Evolutionary conservation across 305 asterid genomes (phyloP), one percentile per base, ranked within the genome.

Genomic region (Fraxinus ornus): DNA sequence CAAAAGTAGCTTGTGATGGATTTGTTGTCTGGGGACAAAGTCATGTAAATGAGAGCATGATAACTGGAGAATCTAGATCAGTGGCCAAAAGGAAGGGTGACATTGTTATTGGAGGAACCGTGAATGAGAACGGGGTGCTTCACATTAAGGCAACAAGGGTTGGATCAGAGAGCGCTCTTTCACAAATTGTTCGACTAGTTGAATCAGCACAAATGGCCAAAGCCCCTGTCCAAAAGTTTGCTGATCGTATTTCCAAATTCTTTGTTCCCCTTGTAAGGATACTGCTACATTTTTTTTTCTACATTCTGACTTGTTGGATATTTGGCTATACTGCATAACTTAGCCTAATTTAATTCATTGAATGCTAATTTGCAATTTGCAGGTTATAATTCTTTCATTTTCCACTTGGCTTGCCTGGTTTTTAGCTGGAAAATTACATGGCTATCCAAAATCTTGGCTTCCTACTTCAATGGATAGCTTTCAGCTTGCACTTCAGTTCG

Each of bases 121-220:
- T 92, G 13, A 92, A 89, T 76, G 77, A 76, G 6, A 91, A 91
- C 0, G 96, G 96, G 3, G 85, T 86, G 44, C 74, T 92, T 9
- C 93, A 88, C 15, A 57, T 90, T 26, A 84, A 82, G 88, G 92
- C 91, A 5, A 90, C 91, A 0, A 87, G 76, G 79, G 90, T 92
- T 33, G 94, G 94, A 44, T 87, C 92, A 8, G 92, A 89, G 83
- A 91, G 86, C 33, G 91, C 94, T 17, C 87, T 92, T 5, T 77
- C 94, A 0, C 93, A 89, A 74, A 92, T 92, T 33, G 90, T 92
- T 78, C 82, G 87, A 7, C 88, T 92, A 0, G 92, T 92, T n/a
- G 93, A 92, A 76, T 87, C 91, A 0, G 94, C 93, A 0, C 96
- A 91, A 19, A 82, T 90, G 92, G 87, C 90, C 1, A 92, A 89